A percentile compares a stretch with the other conserved stretches of the same genome.
Conservation (phyloP, 202 grass and related monocot species). For the Cymbopogon flexuosus region DNA sequence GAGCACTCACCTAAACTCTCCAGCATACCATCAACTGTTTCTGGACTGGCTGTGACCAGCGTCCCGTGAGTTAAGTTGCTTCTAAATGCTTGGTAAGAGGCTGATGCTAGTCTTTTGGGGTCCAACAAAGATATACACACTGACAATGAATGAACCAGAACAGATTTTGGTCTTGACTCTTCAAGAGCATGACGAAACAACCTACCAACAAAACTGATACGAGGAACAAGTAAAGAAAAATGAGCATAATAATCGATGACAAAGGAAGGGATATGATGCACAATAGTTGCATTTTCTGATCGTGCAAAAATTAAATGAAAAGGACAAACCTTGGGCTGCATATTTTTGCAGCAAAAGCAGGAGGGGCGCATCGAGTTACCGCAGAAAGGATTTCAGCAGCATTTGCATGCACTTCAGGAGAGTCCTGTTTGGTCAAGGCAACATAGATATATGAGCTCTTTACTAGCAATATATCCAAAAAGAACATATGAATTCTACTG, state of each 20-base stretch:
- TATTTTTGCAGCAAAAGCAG: conserved; percentile 66
- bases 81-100: conserved; percentile 75
- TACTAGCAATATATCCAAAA: neutral
- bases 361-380: conserved; percentile 69
- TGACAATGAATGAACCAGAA: conserved; percentile 71
- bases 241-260: neutral
- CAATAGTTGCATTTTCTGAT: neutral
- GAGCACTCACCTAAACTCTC: conserved; percentile 56
- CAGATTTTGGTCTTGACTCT: conserved; percentile 72
- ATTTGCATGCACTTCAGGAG: conserved; percentile 81
- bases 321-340: conserved; percentile 57
- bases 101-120: conserved; percentile 72
- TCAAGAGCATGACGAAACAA: conserved; percentile 72
- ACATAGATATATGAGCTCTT: neutral
- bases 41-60: conserved; percentile 67
- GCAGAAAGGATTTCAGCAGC: conserved; percentile 78
- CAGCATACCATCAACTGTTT: conserved; percentile 79
- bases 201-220: conserved; percentile 77
- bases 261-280: neutral
- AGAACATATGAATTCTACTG: neutral
- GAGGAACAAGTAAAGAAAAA: neutral
- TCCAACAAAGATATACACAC: conserved; percentile 86
- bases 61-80: conserved; percentile 74
- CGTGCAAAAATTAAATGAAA: conserved; percentile 9
- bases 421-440: conserved; percentile 43